Evolutionary conservation across 2,329 filamentous ascomycete genomes (phyloP), one percentile per base, ranked within the genome.

Genomic region (Fusarium cicatricum): DNA sequence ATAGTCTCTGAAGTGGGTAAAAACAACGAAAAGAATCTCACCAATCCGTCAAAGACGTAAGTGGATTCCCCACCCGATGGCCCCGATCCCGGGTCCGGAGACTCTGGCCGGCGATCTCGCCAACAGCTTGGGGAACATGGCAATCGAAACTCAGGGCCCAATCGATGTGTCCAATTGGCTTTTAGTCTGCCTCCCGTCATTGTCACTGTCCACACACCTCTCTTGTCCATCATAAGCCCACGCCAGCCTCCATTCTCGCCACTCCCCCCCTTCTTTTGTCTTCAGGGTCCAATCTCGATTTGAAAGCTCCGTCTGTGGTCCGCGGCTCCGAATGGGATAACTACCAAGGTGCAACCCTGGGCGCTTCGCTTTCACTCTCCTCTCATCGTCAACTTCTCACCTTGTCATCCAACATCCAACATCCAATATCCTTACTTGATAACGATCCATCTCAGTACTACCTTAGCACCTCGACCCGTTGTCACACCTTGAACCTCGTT

Each of bases 41-140:
- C 45, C 55, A 62, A 62, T 60, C 42, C 49, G 23, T 12, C 14
- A 17, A 21, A 11, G 11, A 11, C 14, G 23, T 36, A 52, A 50
- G 29, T 49, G 49, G 55, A 62, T 26, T 48, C 43, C 45, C 19
- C 37, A 52, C 53, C 12, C 10, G 53, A 65, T 61, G 50, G 29
- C 44, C 46, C 55, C 65, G 65, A 67, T 68, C 62, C 61, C 45
- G 55, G 49, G 58, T 44, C 53, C 50, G 46, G 56, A 50, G 58
- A 40, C 21, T 52, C 16, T 51, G 34, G 44, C 53, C 59, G 58
- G 53, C 65, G 65, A 67, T 67, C 65, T 63, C 41, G 56, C 43
- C 50, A 60, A 56, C 44, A 42, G 39, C 33, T 46, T 45, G 36
- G 50, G 46, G 55, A 40, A 32, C 38, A 37, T 66, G 58, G 32